phyloP scores from a whole-genome alignment of 2,329 filamentous ascomycete species.

The Fusarium sp. region DNA sequence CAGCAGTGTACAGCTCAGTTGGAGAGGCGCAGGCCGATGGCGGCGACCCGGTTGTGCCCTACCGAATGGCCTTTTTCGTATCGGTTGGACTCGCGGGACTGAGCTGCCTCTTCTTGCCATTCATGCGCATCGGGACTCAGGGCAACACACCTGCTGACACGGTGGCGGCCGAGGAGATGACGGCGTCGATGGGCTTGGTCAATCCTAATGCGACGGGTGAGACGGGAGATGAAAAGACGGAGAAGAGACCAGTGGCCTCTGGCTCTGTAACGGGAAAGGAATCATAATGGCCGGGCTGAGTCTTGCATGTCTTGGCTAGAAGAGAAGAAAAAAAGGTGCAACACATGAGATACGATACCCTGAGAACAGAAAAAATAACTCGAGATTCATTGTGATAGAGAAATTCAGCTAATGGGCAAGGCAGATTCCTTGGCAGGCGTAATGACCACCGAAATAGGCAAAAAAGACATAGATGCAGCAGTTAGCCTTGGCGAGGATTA shows the following conservation, averaged over 20 bases:
- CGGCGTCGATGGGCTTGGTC: constrained; percentile 18
- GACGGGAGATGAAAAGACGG: not conserved
- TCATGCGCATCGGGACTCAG: constrained; percentile 36
- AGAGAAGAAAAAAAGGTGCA: not conserved
- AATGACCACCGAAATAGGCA: not conserved
- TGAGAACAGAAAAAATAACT: constrained; percentile 9
- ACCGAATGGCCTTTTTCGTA: constrained; percentile 35
- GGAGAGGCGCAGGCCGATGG: constrained; percentile 27
- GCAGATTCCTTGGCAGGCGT: not conserved
- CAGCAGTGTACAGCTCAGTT: constrained; percentile 68
- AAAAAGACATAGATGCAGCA: not conserved
- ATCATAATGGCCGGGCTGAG: not conserved
- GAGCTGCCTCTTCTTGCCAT: constrained; percentile 27
- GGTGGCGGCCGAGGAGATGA: constrained; percentile 7
- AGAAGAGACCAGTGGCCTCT: not conserved
- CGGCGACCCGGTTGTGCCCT: constrained; percentile 23
- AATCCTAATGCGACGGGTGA: constrained; percentile 16
- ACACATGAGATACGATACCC: not conserved
- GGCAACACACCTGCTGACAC: constrained; percentile 30
- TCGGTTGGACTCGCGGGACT: constrained; percentile 36
- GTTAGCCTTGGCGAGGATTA: not conserved
- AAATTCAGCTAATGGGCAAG: not conserved
- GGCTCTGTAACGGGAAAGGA: not conserved
- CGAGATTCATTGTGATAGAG: constrained; percentile 17
- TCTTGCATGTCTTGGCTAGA: not conserved